Evolutionary conservation across 805 yeast genomes (phyloP), one percentile per base, ranked within the genome.

Genomic region (Schizosaccharomyces pombe): DNA sequence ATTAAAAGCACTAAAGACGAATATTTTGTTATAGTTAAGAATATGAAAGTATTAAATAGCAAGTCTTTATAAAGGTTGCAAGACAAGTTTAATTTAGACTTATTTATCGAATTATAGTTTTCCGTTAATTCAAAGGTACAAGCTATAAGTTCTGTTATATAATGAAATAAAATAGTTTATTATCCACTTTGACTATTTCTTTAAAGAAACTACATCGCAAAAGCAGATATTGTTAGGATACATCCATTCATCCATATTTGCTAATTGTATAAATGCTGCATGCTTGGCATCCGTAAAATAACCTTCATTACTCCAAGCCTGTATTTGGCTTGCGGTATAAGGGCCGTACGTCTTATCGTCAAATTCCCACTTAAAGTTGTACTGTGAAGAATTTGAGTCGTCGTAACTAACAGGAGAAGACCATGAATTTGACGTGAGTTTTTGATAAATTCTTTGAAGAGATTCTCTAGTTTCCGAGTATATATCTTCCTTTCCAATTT

Each of bases 311-410:
- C 19, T 26, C 54, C 54, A 52, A 16, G 54, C 54, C 28, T 19
- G 30, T 47, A 52, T 52, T 16, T 16, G 24, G n/a, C 19, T 1
- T 6, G 28, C 30, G 19, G 31, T 5, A 11, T 34, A 52, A 22
- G 54, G 54, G n/a, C 54, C 54, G 19, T 34, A 52, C 16, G 34
- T 24, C 4, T 34, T n/a, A 26, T 52, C 54, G 5, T 16, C 26
- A 9, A 16, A 16, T 32, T 26, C 32, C 54, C 54, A 52, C 14
- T 34, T 33, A 39, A 31, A 52, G 4, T 32, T 26, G 16, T 5
- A 52, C 12, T 19, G 2, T 3, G 11, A 19, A 19, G 28, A 6
- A 4, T 43, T 19, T 19, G 37, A 32, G 37, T 32, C 8, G 37
- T 8, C 14, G 11, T 43, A 19, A 22, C 14, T 16, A 2, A n/a